These are phyloP conservation scores for Alloascoidea africana DNA, from an alignment of 805 yeast species.

Conservation along the genomic window DNA sequence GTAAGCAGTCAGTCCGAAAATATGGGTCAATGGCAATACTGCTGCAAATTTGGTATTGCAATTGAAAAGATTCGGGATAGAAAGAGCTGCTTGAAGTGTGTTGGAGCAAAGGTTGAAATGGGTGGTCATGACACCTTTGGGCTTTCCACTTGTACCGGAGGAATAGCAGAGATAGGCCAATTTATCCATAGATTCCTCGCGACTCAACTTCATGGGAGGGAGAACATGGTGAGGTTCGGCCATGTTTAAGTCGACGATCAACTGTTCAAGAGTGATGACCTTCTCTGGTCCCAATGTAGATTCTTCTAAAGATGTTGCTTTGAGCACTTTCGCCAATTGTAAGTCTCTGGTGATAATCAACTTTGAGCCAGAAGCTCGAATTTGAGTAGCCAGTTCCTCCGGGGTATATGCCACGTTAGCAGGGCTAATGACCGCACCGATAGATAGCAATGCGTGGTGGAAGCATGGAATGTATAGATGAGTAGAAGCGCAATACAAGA, in stretches of 20 bases:
- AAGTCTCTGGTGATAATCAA: constrained; percentile 5
- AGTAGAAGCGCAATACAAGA: background rate
- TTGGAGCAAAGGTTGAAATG: constrained; percentile 36
- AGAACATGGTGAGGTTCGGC: background rate
- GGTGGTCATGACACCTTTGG: constrained; percentile 61
- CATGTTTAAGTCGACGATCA: background rate
- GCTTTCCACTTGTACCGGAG: constrained; percentile 13
- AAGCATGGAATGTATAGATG: constrained; percentile 4
- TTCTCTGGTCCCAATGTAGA: too few species aligned
- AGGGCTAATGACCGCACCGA: constrained; percentile 18
- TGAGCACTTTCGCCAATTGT: constrained; percentile 4
- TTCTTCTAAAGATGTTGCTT: too few species aligned
- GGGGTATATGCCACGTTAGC: constrained; percentile 18
- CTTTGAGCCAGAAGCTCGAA: constrained; percentile 7
- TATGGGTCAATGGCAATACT: constrained; percentile 18
- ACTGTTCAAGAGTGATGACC: background rate
- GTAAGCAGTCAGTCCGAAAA: constrained; percentile 13
- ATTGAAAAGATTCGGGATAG: constrained; percentile 8
- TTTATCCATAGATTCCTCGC: background rate
- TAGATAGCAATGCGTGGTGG: constrained; percentile 10
- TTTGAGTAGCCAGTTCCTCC: constrained; percentile 17
- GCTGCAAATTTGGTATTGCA: constrained; percentile 17
- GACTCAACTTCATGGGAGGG: background rate
- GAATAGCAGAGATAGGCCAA: constrained; percentile 2
- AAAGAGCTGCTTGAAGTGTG: constrained; percentile 10